These are phyloP conservation scores for Cudoniella acicularis DNA, from an alignment of 495 filamentous ascomycete species.

Conservation along the genomic window DNA sequence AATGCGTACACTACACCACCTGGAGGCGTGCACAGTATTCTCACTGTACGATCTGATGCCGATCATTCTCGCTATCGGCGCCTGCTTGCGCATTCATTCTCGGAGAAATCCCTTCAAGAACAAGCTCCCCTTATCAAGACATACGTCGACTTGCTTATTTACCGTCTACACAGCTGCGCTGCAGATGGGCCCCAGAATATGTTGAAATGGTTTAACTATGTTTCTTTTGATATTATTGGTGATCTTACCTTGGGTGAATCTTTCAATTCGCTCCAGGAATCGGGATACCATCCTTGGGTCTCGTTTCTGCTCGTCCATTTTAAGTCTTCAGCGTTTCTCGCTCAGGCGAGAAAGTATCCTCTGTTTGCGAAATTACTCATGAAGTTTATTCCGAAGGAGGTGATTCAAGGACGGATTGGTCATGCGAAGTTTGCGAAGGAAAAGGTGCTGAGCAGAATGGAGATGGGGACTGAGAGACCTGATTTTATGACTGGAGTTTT, in stretches of 20 bases:
- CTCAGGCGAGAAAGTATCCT: neutral
- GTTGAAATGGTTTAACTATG: constrained; percentile 43
- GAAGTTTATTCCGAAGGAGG: neutral
- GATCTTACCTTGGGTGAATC: constrained; percentile 37
- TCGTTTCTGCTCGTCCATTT: neutral
- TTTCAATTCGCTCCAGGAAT: constrained; percentile 41
- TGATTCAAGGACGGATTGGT: neutral
- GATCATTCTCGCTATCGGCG: constrained; percentile 41
- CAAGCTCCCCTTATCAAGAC: constrained; percentile 43
- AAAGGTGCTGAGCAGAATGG: neutral
- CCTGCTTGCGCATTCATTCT: constrained; percentile 51
- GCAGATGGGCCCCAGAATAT: constrained; percentile 14
- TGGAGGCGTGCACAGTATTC: neutral
- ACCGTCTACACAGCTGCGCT: neutral
- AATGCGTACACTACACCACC: neutral
- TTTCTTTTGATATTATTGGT: constrained; percentile 47
- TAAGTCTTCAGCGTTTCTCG: no score
- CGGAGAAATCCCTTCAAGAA: constrained; percentile 41
- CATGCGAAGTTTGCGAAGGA: neutral
- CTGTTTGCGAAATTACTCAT: neutral
- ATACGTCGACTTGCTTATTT: constrained; percentile 39
- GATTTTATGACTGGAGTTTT: neutral
- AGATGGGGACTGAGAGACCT: neutral
- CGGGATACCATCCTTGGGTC: constrained; percentile 43
- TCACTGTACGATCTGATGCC: neutral